These are phyloP conservation scores for Tuber aestivum DNA, from an alignment of 495 filamentous ascomycete species.

Conservation along the genomic window DNA sequence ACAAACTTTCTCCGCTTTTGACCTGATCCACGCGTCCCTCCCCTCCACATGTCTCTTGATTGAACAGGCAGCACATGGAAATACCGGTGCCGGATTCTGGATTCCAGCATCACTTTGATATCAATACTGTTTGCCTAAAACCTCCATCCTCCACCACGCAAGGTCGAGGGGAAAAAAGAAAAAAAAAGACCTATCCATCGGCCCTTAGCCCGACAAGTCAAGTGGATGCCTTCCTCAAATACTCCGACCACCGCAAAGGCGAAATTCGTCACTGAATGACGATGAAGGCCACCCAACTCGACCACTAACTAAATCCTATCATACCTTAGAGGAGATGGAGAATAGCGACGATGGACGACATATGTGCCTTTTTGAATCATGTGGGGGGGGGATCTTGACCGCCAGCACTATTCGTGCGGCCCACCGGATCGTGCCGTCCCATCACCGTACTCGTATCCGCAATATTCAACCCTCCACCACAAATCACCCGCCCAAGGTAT, in stretches of 20 bases:
- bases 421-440: neutral
- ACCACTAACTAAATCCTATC: neutral
- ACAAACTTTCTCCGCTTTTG: neutral
- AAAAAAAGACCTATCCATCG: neutral
- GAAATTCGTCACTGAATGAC: neutral
- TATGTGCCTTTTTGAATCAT: neutral
- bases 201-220: neutral
- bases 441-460: neutral
- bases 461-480: neutral
- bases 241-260: neutral
- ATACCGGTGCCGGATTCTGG: neutral
- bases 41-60: neutral
- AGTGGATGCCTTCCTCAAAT: neutral
- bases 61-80: neutral
- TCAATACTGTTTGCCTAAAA: neutral
- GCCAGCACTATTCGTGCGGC: neutral
- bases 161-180: neutral
- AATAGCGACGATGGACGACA: neutral
- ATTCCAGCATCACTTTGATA: neutral
- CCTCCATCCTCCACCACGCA: neutral
- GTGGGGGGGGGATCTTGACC: neutral
- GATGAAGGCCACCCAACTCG: neutral
- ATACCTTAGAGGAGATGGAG: neutral
- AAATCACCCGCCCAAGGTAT: neutral
- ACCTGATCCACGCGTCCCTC: slow-evolving; percentile 4